Base-by-base conservation (phyloP, 306 rosid species). In the Rubus idaeus region DNA sequence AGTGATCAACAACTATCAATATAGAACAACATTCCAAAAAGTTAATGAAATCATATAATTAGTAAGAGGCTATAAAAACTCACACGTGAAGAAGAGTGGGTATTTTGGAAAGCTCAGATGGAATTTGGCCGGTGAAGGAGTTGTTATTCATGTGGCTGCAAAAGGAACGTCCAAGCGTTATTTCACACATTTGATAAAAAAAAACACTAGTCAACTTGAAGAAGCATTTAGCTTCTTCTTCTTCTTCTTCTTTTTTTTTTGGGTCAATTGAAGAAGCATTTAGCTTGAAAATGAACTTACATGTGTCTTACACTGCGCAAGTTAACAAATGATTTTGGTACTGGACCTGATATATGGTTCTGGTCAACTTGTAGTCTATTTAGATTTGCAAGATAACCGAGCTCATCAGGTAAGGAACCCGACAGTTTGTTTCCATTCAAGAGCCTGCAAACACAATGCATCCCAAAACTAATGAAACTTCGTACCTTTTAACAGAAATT, bases 71-170 rank as follows among this genome's bases (percentile, higher is more conserved):
- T 74, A 30, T 26, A 18, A 47, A 11, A 69, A 77, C 90, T 87
- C 81, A 87, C 90, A 87, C 5, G 79, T 87, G 90, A 75, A 80
- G 73, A 46, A 84, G 76, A 2, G 0, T 18, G 1, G 39, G 68
- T 80, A 85, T 50, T 75, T 8, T 45, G 37, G 85, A 77, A 74
- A 87, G 79, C 78, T 87, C 87, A 14, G 80, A 20, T 4, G 87
- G 90, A 47, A 87, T 82, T 75, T 68, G 83, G 63, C 85, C 87
- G 65, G 85, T 87, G 12, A 87, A 78, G 20, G 84, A 82, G 75
- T 87, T 87, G 77, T 87, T 87, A 71, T 87, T 87, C 88, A 87
- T 76, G 78, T 87, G 90, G 63, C 88, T 87, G 85, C 82, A 26
- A 44, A 71, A 70, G 41, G 30, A 55, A 30, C 41, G 21, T 10